A percentile compares a stretch with the other conserved stretches of the same genome.
Evolutionary conservation across 306 rosid genomes (phyloP).

Genomic region (Vicia sativa): DNA sequence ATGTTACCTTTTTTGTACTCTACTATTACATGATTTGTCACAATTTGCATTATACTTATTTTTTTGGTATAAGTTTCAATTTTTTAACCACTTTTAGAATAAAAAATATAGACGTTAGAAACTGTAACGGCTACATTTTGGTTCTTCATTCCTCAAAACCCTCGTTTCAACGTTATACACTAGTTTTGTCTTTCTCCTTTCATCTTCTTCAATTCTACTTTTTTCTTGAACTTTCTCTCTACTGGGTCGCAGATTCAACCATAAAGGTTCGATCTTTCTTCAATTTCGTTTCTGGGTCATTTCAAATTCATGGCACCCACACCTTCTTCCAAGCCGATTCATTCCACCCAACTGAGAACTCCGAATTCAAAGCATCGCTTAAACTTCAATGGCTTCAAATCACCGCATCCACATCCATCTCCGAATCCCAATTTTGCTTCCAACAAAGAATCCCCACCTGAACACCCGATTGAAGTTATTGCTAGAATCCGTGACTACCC

Average conservation of each 20-base stretch:
- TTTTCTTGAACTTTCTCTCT: constrained; percentile 33
- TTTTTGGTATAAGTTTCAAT: background rate
- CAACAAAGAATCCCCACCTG: constrained; percentile 57
- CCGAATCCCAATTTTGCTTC: constrained; percentile 49
- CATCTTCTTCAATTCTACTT: background rate
- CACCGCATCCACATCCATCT: constrained; percentile 58
- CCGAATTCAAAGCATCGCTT: constrained; percentile 88
- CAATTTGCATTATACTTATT: too few species aligned
- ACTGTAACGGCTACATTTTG: constrained; percentile 74
- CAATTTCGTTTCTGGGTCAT: constrained; percentile 32
- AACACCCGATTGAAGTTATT: constrained; percentile 88
- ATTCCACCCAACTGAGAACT: constrained; percentile 58
- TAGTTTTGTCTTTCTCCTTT: constrained; percentile 23
- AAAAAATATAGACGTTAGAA: constrained; percentile 53
- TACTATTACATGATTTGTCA: too few species aligned
- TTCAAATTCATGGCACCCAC: constrained; percentile 73
- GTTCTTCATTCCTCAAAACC: constrained; percentile 45
- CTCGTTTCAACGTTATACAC: constrained; percentile 5
- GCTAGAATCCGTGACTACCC: constrained; percentile 93
- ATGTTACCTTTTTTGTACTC: too few species aligned
- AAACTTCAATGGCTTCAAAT: constrained; percentile 55
- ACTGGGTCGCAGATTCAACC: constrained; percentile 23
- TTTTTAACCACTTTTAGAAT: background rate
- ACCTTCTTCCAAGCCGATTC: constrained; percentile 77
- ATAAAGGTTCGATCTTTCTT: constrained; percentile 50